phyloP scores from a whole-genome alignment of 2,329 filamentous ascomycete species.

The Claviceps citrina region DNA sequence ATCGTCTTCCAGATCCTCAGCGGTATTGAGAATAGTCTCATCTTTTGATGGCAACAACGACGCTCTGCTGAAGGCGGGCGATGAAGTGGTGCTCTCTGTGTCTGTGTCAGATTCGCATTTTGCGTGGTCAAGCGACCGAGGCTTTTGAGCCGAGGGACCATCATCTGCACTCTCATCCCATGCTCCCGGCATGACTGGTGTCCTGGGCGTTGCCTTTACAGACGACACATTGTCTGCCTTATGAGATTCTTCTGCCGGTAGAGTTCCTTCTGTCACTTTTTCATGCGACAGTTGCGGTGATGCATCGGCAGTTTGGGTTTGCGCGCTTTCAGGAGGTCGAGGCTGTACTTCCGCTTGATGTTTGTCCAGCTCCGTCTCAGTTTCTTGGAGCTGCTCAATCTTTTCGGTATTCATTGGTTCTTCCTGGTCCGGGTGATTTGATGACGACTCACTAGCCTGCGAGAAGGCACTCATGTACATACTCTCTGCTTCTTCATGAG shows the following conservation, averaged over 20 bases:
- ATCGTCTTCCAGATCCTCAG: slow-evolving; percentile 6
- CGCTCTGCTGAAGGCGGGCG: slow-evolving; percentile 15
- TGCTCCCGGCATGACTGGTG: slow-evolving; percentile 32
- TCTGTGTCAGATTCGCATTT: slow-evolving; percentile 8
- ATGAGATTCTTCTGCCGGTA: not conserved
- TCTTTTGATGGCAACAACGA: slow-evolving; percentile 6
- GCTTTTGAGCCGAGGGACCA: not conserved
- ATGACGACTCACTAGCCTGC: slow-evolving; percentile 18
- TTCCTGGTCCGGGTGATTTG: not conserved
- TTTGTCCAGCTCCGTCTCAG: slow-evolving; percentile 2
- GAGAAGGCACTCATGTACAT: slow-evolving; percentile 72
- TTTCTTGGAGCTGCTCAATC: not conserved
- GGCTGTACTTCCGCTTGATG: not conserved
- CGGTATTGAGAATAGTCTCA: not conserved
- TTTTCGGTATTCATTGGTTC: not conserved
- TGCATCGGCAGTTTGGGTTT: not conserved
- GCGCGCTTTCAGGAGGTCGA: not conserved
- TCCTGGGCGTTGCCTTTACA: not conserved
- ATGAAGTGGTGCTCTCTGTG: slow-evolving; percentile 14
- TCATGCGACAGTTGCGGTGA: not conserved
- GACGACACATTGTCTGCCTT: not conserved
- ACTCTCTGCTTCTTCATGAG: slow-evolving; percentile 66
- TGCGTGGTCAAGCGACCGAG: not conserved
- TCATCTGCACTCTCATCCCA: slow-evolving; percentile 25
- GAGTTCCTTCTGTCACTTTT: too few relatives aligned